A percentile compares a stretch with the other conserved stretches of the same genome.
These are phyloP conservation scores for Lipomyces yamadae DNA, from an alignment of 805 yeast genomes.

Conservation along the genomic window DNA sequence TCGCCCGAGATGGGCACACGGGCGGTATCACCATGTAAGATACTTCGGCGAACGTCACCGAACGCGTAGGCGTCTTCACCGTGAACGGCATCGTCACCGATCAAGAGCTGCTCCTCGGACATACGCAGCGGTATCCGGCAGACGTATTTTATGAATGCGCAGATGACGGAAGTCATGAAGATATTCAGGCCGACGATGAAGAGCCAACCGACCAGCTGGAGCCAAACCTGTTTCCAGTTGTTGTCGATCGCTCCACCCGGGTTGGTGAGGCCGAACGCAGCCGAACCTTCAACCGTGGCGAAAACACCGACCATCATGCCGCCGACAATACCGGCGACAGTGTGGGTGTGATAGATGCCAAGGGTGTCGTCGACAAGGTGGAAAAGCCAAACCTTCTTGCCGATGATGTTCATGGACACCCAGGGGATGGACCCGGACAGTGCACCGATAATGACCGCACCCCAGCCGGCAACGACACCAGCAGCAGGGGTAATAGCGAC, in stretches of 20 bases:
- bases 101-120: not conserved
- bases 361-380: constrained; percentile 7
- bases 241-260: constrained; percentile 10
- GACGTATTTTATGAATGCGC: constrained; percentile 3
- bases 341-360: constrained; percentile 11
- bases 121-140: constrained; percentile 9
- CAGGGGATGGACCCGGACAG: constrained; percentile 50
- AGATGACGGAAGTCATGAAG: constrained; percentile 5
- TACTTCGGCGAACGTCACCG: constrained; percentile 6
- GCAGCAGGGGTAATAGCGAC: constrained; percentile 32
- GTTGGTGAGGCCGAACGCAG: constrained; percentile 11
- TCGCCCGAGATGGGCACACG: constrained; percentile 4
- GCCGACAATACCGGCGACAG: constrained; percentile 3
- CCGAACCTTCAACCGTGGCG: constrained; percentile 1
- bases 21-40: not conserved
- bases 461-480: constrained; percentile 74
- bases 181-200: constrained; percentile 8
- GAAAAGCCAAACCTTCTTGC: constrained; percentile 5
- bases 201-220: constrained; percentile 8
- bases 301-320: constrained; percentile 12
- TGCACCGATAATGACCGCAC: constrained; percentile 79
- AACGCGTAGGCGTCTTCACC: constrained; percentile 14
- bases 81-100: constrained; percentile 13
- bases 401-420: constrained; percentile 8
- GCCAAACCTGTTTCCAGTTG: constrained; percentile 12